Conservation (phyloP, 805 yeast genomes). For the Metschnikowia lunata region DNA sequence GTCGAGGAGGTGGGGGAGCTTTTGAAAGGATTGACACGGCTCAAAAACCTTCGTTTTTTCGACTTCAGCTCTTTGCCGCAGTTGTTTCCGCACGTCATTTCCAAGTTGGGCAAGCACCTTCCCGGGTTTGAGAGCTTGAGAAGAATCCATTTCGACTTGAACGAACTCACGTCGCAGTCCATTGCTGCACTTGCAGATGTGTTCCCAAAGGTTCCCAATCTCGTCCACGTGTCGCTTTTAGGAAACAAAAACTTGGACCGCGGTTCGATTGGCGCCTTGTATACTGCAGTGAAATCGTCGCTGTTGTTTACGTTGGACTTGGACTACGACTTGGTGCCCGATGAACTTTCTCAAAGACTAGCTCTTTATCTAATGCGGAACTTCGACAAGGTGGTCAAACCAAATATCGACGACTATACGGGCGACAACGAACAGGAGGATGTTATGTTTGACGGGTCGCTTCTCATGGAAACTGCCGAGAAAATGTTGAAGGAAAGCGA, state of each 20-base stretch:
- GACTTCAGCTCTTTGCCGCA: constrained; percentile 52
- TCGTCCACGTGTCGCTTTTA: constrained; percentile 50
- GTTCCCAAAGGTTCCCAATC: constrained; percentile 43
- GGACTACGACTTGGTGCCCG: constrained; percentile 50
- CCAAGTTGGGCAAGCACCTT: constrained; percentile 39
- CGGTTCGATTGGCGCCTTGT: constrained; percentile 45
- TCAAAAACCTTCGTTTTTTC: constrained; percentile 43
- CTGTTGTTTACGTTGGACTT: constrained; percentile 49
- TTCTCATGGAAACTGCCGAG: constrained; percentile 71
- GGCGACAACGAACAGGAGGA: constrained; percentile 46
- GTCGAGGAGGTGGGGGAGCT: constrained; percentile 35
- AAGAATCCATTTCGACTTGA: constrained; percentile 52
- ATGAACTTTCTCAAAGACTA: constrained; percentile 49
- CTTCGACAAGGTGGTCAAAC: constrained; percentile 43
- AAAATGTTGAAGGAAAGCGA: constrained; percentile 44
- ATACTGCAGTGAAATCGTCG: constrained; percentile 46
- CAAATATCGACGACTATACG: constrained; percentile 20
- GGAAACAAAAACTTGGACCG: constrained; percentile 46
- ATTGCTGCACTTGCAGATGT: constrained; percentile 47
- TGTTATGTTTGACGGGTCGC: constrained; percentile 69
- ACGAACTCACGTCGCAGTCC: constrained; percentile 44
- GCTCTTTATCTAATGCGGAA: constrained; percentile 56
- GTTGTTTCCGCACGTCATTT: constrained; percentile 47
- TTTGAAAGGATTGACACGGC: constrained; percentile 33
- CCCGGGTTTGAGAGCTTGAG: constrained; percentile 44